Evolutionary conservation across 371 early-diverging fungal genomes (phyloP), one percentile per base, ranked within the genome.

Genomic region (Haplosporangium sp.): DNA sequence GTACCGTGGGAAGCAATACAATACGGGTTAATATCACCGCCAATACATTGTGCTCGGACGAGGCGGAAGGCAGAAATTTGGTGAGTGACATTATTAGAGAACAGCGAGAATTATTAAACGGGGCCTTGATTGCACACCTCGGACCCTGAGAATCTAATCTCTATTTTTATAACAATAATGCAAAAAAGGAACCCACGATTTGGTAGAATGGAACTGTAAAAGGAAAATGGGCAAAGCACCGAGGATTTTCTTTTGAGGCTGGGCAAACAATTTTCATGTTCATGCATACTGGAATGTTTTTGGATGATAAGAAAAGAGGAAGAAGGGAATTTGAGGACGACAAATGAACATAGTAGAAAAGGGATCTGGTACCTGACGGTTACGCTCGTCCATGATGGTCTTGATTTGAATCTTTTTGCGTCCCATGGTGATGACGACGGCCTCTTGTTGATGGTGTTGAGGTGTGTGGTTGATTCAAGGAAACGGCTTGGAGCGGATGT

Each of bases 331-430:
- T 40, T 16, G 20, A 56, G 42, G 18, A 6, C 20, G 11, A 11
- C 11, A 55, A 55, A 36, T 36, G 21, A 37, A 36, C 2, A 36
- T 23, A 12, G 13, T 10, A 13, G 55, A 55, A 55, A 18, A 46
- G n/a, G 46, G 46, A 14, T 29, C 71, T 18, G 20, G 55, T 86
- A 94, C 95, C 87, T 96, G 96, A 51, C 96, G 89, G 85, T 95
- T 97, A 62, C 97, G 91, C 74, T 97, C 97, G 69, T 96, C 97
- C 71, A 87, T 84, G 73, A 99, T 98, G 66, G 91, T 91, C 81
- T 94, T 91, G 85, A 99, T 97, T 84, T 94, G 94, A 81, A 99
- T 98, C 89, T 98, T 98, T 82, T 95, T 96, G 46, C 99, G 89
- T 54, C 98, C 98, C 98, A 97, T 97, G 51, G 69, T 58, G 52